Conservation (phyloP, 352 stramenopile genomes). For the Phytophthora citrophthora region DNA sequence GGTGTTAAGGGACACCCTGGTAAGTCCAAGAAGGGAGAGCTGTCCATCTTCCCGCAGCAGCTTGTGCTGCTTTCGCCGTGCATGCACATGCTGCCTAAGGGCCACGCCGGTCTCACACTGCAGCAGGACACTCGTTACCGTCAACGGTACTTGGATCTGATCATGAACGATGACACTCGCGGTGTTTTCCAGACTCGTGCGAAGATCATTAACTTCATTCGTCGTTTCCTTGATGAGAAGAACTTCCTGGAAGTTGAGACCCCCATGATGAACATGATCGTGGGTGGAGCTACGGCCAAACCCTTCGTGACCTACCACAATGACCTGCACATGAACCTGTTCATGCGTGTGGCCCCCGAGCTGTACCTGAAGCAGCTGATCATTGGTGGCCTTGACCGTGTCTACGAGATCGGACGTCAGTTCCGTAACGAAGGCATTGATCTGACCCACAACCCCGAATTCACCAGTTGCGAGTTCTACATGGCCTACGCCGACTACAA, state of each 20-base stretch:
- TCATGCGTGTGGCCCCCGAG: constrained; percentile 97
- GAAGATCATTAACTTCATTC: constrained; percentile 95
- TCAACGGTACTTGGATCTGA: constrained; percentile 96
- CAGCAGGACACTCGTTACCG: constrained; percentile 88
- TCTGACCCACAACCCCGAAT: constrained; percentile 99
- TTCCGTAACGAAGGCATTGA: constrained; percentile 99
- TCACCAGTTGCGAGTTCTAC: constrained; percentile 99
- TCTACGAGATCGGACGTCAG: constrained; percentile 99
- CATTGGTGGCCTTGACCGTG: constrained; percentile 97
- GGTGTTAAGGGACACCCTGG: constrained; percentile 94
- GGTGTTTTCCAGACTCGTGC: constrained; percentile 94
- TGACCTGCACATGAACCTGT: constrained; percentile 96
- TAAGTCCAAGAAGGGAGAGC: constrained; percentile 98
- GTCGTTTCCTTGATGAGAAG: constrained; percentile 92
- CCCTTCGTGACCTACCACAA: constrained; percentile 99
- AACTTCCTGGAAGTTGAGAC: constrained; percentile 99
- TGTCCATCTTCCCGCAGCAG: constrained; percentile 95
- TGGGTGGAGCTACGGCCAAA: constrained; percentile 96
- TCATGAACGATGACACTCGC: constrained; percentile 95
- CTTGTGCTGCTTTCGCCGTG: constrained; percentile 82
- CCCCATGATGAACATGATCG: constrained; percentile 96
- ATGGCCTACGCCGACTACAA: constrained; percentile 98
- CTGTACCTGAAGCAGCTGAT: constrained; percentile 98
- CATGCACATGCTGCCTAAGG: constrained; percentile 88
- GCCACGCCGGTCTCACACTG: constrained; percentile 69